Percentiles rank a stretch among this genome's conserved stretches.
These are phyloP conservation scores for Phaeoacremonium minimum DNA, from an alignment of 2,329 filamentous ascomycete species.

Conservation along the genomic window DNA sequence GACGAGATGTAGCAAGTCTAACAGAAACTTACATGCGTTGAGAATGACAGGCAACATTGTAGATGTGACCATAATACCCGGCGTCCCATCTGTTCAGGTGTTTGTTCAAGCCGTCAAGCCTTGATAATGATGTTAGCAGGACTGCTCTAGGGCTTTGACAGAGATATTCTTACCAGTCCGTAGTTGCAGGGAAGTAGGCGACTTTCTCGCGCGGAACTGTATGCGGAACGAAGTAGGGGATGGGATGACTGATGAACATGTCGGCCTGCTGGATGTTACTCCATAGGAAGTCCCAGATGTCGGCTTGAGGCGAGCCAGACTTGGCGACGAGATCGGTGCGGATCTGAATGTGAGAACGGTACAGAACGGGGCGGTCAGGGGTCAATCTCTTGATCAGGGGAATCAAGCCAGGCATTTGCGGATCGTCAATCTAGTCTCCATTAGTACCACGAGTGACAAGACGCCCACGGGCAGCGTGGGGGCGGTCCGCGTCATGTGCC, in stretches of 20 bases:
- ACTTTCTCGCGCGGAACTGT: slow-evolving; percentile 64
- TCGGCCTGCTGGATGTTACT: slow-evolving; percentile 65
- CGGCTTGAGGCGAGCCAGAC: slow-evolving; percentile 61
- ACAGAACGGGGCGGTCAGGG: slow-evolving; percentile 72
- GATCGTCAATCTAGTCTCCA: slow-evolving; percentile 76
- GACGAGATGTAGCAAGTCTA: slow-evolving; percentile 14
- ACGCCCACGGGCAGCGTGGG: background rate
- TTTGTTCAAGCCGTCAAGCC: slow-evolving; percentile 79
- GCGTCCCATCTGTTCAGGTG: slow-evolving; percentile 64
- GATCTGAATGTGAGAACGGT: slow-evolving; percentile 80
- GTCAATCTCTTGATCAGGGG: slow-evolving; percentile 68
- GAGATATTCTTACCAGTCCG: slow-evolving; percentile 58
- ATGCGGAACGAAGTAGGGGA: slow-evolving; percentile 68
- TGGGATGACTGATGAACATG: slow-evolving; percentile 78
- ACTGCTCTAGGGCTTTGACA: no score
- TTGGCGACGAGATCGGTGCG: slow-evolving; percentile 66
- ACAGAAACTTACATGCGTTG: slow-evolving; percentile 47
- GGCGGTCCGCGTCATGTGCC: slow-evolving; percentile 8
- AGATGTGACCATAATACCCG: slow-evolving; percentile 71
- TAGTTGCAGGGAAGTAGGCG: slow-evolving; percentile 74
- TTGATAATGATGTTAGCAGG: no score
- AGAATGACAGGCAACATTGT: slow-evolving; percentile 58
- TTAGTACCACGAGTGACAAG: no score
- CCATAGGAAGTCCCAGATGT: slow-evolving; percentile 76
- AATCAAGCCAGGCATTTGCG: slow-evolving; percentile 78